These are phyloP conservation scores for Picochlorum sp. DNA, from an alignment of 139 green algal species.

Conservation along the genomic window DNA sequence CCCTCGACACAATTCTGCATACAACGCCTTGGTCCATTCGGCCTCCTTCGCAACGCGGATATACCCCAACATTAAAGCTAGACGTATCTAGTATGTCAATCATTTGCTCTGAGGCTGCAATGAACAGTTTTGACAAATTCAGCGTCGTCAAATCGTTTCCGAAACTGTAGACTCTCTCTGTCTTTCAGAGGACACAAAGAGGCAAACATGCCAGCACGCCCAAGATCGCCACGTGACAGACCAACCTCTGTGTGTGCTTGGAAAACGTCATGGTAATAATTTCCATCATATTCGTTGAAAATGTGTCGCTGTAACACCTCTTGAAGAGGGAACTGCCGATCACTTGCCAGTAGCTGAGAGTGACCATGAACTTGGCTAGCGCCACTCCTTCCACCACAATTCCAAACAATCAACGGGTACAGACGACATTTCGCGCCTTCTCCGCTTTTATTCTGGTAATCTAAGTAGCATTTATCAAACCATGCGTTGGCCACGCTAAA, in stretches of 20 bases:
- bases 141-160: constrained; percentile 29
- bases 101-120: constrained; percentile 41
- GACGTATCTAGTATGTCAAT: constrained; percentile 58
- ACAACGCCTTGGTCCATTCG: constrained; percentile 28
- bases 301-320: background rate
- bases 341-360: constrained; percentile 45
- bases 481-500: constrained; percentile 41
- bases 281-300: background rate
- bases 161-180: constrained; percentile 49
- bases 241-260: constrained; percentile 20
- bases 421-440: background rate
- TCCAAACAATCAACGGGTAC: constrained; percentile 64
- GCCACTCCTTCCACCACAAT: constrained; percentile 44
- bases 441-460: background rate
- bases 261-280: constrained; percentile 32
- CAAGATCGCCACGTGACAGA: constrained; percentile 9
- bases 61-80: constrained; percentile 58
- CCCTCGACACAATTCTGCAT: constrained; percentile 53
- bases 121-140: constrained; percentile 48
- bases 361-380: constrained; percentile 57
- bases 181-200: constrained; percentile 59
- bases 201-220: background rate
- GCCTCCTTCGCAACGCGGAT: background rate
- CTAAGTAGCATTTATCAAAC: constrained; percentile 29
- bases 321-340: constrained; percentile 16